Conservation (phyloP, 2,329 filamentous ascomycete species). For the Talaromyces sp. region DNA sequence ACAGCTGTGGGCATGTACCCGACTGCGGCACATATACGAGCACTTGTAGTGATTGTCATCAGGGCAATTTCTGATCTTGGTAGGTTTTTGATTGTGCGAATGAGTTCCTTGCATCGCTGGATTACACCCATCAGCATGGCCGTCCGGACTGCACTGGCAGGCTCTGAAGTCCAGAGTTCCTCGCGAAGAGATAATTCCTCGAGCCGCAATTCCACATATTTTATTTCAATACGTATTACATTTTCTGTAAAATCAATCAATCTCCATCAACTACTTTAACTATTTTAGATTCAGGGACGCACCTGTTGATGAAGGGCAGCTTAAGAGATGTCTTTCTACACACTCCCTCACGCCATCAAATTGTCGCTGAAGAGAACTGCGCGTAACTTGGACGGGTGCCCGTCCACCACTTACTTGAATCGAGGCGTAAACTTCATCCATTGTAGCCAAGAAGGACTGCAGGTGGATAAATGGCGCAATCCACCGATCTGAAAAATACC, state of each 20-base stretch:
- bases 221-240: conserved; percentile 14
- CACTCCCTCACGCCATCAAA: background rate
- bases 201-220: conserved; percentile 15
- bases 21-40: conserved; percentile 13
- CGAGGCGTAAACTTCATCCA: conserved; percentile 16
- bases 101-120: conserved; percentile 16
- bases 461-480: conserved; percentile 16
- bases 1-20: conserved; percentile 14
- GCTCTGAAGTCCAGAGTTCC: conserved; percentile 16
- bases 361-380: conserved; percentile 13
- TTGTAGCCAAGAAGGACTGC: conserved; percentile 15
- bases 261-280: background rate
- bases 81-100: conserved; percentile 11
- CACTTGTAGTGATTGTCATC: conserved; percentile 13
- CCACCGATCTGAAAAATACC: conserved; percentile 15
- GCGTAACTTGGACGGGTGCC: conserved; percentile 11
- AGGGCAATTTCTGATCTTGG: conserved; percentile 11
- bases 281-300: background rate
- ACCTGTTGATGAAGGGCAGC: conserved; percentile 1
- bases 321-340: background rate
- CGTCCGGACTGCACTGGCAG: conserved; percentile 12
- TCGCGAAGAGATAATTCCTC: conserved; percentile 17
- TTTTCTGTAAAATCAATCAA: conserved; percentile 12
- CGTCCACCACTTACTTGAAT: conserved; percentile 14
- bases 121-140: conserved; percentile 17